Base-by-base conservation (phyloP, 768 basidiomycete species). In the Cystobasidium onofrii region DNA sequence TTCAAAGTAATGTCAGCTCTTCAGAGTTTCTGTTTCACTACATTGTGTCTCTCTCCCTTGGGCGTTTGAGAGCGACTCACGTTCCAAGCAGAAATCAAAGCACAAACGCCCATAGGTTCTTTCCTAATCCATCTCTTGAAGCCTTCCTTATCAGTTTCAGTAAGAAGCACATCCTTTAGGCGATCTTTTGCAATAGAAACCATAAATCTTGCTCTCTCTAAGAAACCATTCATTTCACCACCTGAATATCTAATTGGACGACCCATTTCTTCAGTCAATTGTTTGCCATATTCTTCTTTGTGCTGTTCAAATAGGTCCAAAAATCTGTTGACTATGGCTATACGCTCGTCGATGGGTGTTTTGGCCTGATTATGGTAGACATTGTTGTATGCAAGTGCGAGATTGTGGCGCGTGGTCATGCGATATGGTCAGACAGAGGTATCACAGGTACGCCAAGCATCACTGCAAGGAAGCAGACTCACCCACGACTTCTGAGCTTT, bases 21-120 rank as follows among this genome's bases (percentile, higher is more conserved):
- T n/a, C n/a, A n/a, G n/a, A n/a, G n/a, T n/a, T n/a, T n/a, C n/a
- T n/a, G n/a, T n/a, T n/a, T n/a, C n/a, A n/a, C n/a, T n/a, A n/a
- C n/a, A n/a, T n/a, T n/a, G n/a, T n/a, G n/a, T n/a, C n/a, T n/a
- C n/a, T n/a, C n/a, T n/a, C n/a, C n/a, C n/a, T n/a, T n/a, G n/a
- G n/a, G n/a, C n/a, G n/a, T n/a, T n/a, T n/a, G n/a, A n/a, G 25
- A 34, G 33, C 60, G 13, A 27, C 84, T 88, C 73, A 78, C 91
- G 89, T 95, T 95, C 93, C 92, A 96, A 1, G 93, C 91, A 0
- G 90, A 87, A 76, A 98, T 89, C 62, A 93, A 86, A 55, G 92
- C 85, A 0, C 96, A 86, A 27, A 97, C 88, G 9, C 96, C 96
- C 0, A 95, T 81, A 0, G 96, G 92, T 17, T 85, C 85, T 46